Evolutionary conservation across 371 early-diverging fungal genomes (phyloP), one percentile per base, ranked within the genome.

Genomic region (Syncephalastrum contaminatum): DNA sequence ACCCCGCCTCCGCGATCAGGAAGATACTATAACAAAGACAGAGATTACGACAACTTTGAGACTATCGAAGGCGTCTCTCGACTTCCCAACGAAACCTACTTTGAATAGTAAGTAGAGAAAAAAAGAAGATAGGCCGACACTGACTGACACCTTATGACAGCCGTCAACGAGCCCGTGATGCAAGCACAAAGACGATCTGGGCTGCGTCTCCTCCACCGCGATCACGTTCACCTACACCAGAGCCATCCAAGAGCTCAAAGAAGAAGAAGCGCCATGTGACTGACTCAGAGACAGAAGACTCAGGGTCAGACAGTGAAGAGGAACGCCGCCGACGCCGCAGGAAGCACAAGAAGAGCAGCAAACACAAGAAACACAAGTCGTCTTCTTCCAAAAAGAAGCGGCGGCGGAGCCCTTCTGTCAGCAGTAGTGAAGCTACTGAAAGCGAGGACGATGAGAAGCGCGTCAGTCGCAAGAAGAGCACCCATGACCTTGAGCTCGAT

Each of bases 121-220:
- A 53, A 20, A 53, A 21, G 20, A 14, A 43, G 21, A n/a, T 16
- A 24, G 16, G 39, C 39, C 8, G 10, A 30, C 22, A 36, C 3
- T 25, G 8, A 22, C 41, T n/a, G 10, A 42, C 43, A 24, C 13
- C 18, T 50, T 27, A 45, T 24, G 48, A 42, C 64, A 84, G 80
- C 58, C 80, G 76, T 42, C 64, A 54, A 49, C 64, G 74, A 20
- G 68, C 69, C n/a, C 75, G 91, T 22, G 68, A 81, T 39, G 67
- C 67, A 10, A 84, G 65, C 27, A 58, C 66, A 19, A 71, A 66
- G 43, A 87, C 84, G 0, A 79, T 91, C 39, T 91, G 90, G 88
- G 82, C 88, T 1, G 59, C 83, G 14, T 89, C 91, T 0, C 91
- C 90, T 21, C 66, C 67, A 51, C 60, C 63, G 46, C 63, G 67